These are phyloP conservation scores for Vitellaria paradoxa DNA, from an alignment of 179 eudicot genomes.

Conservation along the genomic window DNA sequence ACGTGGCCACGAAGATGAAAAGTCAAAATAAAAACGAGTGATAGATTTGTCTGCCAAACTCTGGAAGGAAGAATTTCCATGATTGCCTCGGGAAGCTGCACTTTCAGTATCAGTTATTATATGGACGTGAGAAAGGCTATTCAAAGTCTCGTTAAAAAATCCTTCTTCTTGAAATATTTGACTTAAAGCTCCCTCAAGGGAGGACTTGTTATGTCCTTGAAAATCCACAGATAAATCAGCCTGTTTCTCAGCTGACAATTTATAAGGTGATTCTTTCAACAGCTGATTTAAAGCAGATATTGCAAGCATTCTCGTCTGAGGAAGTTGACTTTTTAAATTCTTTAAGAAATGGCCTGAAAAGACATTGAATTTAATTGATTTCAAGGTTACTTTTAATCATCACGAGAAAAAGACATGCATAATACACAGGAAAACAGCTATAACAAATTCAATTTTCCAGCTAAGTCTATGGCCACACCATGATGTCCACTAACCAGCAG, in stretches of 20 bases:
- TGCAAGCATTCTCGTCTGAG: slow-evolving; percentile 97
- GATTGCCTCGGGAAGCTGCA: slow-evolving; percentile 65
- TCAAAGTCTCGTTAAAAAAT: slow-evolving; percentile 80
- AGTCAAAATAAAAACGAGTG: slow-evolving; percentile 94
- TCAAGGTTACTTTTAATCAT: background rate
- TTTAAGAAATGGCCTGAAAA: slow-evolving; percentile 92
- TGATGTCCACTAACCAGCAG: slow-evolving; percentile 67
- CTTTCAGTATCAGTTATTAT: slow-evolving; percentile 70
- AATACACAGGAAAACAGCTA: background rate
- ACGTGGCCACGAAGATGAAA: slow-evolving; percentile 98
- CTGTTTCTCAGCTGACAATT: slow-evolving; percentile 41
- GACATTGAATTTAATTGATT: slow-evolving; percentile 5
- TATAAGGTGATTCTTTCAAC: slow-evolving; percentile 92
- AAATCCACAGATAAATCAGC: slow-evolving; percentile 31
- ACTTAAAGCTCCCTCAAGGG: slow-evolving; percentile 75
- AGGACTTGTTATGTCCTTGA: slow-evolving; percentile 51
- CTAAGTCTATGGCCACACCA: slow-evolving; percentile 11
- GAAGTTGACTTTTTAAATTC: slow-evolving; percentile 90
- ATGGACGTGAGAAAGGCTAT: slow-evolving; percentile 94
- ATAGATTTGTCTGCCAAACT: slow-evolving; percentile 97
- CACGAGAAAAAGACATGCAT: background rate
- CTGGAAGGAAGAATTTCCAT: slow-evolving; percentile 82
- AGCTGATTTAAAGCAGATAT: slow-evolving; percentile 94
- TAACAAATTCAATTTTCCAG: background rate
- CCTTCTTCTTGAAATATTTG: slow-evolving; percentile 88